A percentile compares a stretch with the other conserved stretches of the same genome.
These are phyloP conservation scores for Crithidia fasciculata DNA, from an alignment of 208 protist species.

Conservation along the genomic window DNA sequence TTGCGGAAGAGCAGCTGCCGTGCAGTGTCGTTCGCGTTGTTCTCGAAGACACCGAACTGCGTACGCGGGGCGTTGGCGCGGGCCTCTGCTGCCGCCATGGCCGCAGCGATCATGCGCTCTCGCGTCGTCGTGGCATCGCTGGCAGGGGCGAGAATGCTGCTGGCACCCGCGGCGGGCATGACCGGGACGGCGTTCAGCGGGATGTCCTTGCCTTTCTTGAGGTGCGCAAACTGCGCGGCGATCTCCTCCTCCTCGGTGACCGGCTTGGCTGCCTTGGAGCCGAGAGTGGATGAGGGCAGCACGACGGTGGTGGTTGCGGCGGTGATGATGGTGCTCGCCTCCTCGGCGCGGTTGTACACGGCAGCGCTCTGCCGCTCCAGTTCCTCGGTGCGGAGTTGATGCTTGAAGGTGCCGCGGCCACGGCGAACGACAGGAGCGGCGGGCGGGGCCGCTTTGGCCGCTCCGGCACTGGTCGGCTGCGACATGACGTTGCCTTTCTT, in stretches of 20 bases:
- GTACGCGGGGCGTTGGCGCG: conserved; percentile 22
- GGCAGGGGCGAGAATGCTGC: conserved; percentile 16
- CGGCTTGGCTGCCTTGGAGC: conserved; percentile 18
- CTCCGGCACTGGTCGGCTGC: too few species aligned
- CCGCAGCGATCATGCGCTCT: conserved; percentile 19
- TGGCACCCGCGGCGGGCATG: conserved; percentile 34
- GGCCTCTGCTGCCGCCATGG: conserved; percentile 29
- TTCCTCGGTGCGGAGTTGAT: conserved; percentile 73
- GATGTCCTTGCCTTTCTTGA: conserved; percentile 29
- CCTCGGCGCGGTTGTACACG: conserved; percentile 25
- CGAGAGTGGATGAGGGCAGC: conserved; percentile 40
- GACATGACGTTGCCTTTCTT: not conserved
- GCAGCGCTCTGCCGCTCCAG: conserved; percentile 35
- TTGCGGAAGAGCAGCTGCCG: conserved; percentile 81
- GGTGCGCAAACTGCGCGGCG: conserved; percentile 29
- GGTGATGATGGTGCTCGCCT: conserved; percentile 57
- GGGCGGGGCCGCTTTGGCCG: not conserved
- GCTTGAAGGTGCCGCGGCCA: conserved; percentile 73
- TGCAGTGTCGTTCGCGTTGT: conserved; percentile 61
- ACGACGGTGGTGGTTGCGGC: conserved; percentile 56
- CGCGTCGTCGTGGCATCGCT: conserved; percentile 30
- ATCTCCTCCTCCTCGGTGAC: conserved; percentile 36
- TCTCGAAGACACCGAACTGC: conserved; percentile 43
- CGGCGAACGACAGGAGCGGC: conserved; percentile 52
- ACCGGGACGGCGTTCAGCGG: conserved; percentile 37